Evolutionary conservation across 805 yeast genomes (phyloP).

Genomic region (Nakazawaea peltata): DNA sequence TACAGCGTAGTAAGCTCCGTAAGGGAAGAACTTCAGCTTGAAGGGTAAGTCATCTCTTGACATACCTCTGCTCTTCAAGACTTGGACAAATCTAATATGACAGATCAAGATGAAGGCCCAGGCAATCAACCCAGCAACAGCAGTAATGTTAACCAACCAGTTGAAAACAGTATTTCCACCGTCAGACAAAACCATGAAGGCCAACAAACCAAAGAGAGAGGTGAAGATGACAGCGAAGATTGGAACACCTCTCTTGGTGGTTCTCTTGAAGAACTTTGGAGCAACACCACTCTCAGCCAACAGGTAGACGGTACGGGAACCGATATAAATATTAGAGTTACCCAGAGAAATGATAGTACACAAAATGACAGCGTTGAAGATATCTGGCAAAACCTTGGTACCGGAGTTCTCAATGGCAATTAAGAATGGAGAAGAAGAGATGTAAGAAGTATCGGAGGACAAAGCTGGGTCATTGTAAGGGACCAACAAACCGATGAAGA

Average conservation of each 20-base stretch:
- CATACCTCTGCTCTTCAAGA: constrained; percentile 54
- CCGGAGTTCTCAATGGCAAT: constrained; percentile 66
- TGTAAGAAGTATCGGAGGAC: constrained; percentile 25
- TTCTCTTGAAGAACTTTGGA: constrained; percentile 39
- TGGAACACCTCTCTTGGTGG: constrained; percentile 57
- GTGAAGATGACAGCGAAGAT: constrained; percentile 48
- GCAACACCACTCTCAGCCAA: constrained; percentile 54
- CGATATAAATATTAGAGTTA: constrained; percentile 66
- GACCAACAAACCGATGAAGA: constrained; percentile 63
- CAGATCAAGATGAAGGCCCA: constrained; percentile 62
- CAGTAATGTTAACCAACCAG: constrained; percentile 72
- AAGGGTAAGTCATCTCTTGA: constrained; percentile 65
- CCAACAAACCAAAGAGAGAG: constrained; percentile 55
- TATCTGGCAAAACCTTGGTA: constrained; percentile 55
- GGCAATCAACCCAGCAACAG: constrained; percentile 67
- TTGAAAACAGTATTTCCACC: constrained; percentile 53
- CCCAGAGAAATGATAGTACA: constrained; percentile 70
- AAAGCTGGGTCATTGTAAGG: constrained; percentile 59
- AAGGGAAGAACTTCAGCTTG: constrained; percentile 68
- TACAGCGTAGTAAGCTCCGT: constrained; percentile 54
- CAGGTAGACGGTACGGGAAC: constrained; percentile 62
- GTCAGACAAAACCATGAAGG: constrained; percentile 46
- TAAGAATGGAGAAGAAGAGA: constrained; percentile 58
- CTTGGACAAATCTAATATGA: constrained; percentile 64
- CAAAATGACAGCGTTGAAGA: constrained; percentile 65